Conservation (phyloP, 108 stramenopile species). For the Pseudonitzschia pungens region DNA sequence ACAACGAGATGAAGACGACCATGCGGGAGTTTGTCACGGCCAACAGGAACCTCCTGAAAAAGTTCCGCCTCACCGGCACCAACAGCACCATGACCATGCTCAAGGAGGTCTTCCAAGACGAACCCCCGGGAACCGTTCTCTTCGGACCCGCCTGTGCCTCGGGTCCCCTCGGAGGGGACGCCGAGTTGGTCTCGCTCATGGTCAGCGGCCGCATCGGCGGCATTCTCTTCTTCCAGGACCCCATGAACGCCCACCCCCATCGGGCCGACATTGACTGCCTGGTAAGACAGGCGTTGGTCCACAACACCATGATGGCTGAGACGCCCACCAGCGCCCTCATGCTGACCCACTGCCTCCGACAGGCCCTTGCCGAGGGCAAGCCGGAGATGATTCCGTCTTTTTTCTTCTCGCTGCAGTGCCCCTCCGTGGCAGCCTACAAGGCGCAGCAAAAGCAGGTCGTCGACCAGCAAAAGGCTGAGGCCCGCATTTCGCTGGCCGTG, state of each 20-base stretch:
- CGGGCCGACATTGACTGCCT: constrained; percentile 40
- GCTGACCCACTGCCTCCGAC: neutral
- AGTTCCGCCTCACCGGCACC: constrained; percentile 39
- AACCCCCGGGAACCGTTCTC: constrained; percentile 17
- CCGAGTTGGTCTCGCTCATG: constrained; percentile 36
- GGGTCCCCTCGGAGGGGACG: constrained; percentile 46
- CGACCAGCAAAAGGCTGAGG: neutral
- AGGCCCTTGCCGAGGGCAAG: constrained; percentile 13
- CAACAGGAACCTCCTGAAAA: constrained; percentile 29
- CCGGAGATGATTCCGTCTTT: constrained; percentile 25
- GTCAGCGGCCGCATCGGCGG: constrained; percentile 33
- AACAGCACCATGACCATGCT: constrained; percentile 42
- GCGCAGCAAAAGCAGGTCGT: constrained; percentile 4
- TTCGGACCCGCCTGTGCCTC: constrained; percentile 36
- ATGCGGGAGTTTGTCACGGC: constrained; percentile 37
- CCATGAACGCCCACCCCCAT: constrained; percentile 39
- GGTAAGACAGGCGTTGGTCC: constrained; percentile 30
- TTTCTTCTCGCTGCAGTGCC: constrained; percentile 11
- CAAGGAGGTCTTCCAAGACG: constrained; percentile 23
- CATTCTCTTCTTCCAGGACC: constrained; percentile 38
- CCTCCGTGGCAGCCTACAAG: constrained; percentile 21
- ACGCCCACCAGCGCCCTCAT: constrained; percentile 29
- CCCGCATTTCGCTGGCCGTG: too few relatives aligned
- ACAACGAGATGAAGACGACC: constrained; percentile 45
- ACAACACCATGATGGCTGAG: constrained; percentile 26